Evolutionary conservation across 805 yeast genomes (phyloP).

Genomic region (Isabelozyma rhagii): DNA sequence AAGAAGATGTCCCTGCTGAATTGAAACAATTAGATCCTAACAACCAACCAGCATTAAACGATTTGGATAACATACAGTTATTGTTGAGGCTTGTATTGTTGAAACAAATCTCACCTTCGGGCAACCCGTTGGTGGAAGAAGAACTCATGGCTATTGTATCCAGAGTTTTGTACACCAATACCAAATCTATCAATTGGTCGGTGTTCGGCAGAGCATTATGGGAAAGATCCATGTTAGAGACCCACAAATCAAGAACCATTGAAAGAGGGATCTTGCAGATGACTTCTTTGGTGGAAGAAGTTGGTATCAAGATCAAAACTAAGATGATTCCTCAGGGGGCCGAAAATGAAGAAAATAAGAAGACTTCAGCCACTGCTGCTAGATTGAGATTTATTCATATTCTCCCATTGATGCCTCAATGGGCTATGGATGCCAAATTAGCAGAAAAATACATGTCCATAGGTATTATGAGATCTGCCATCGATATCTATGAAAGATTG

Average conservation of each 20-base stretch:
- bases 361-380: conserved; percentile 39
- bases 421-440: conserved; percentile 77
- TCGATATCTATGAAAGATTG: conserved; percentile 82
- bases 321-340: conserved; percentile 49
- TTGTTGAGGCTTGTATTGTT: conserved; percentile 63
- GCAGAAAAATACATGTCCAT: conserved; percentile 86
- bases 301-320: conserved; percentile 64
- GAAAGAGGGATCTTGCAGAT: conserved; percentile 93
- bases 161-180: conserved; percentile 60
- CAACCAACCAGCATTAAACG: conserved; percentile 68
- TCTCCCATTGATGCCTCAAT: conserved; percentile 74
- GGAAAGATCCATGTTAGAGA: conserved; percentile 84
- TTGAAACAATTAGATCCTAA: conserved; percentile 70
- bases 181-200: conserved; percentile 61
- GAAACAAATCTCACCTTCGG: conserved; percentile 68
- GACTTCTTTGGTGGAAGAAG: conserved; percentile 86
- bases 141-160: conserved; percentile 75
- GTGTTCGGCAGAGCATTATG: conserved; percentile 80
- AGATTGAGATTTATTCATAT: conserved; percentile 71
- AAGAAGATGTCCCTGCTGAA: conserved; percentile 58
- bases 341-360: conserved; percentile 18
- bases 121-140: conserved; percentile 70
- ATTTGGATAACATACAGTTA: conserved; percentile 71
- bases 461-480: conserved; percentile 82
- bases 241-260: conserved; percentile 76